A percentile compares a stretch with the other conserved stretches of the same genome.
These are phyloP conservation scores for Pleurotus platypus DNA, from an alignment of 768 basidiomycete genomes.

Conservation along the genomic window DNA sequence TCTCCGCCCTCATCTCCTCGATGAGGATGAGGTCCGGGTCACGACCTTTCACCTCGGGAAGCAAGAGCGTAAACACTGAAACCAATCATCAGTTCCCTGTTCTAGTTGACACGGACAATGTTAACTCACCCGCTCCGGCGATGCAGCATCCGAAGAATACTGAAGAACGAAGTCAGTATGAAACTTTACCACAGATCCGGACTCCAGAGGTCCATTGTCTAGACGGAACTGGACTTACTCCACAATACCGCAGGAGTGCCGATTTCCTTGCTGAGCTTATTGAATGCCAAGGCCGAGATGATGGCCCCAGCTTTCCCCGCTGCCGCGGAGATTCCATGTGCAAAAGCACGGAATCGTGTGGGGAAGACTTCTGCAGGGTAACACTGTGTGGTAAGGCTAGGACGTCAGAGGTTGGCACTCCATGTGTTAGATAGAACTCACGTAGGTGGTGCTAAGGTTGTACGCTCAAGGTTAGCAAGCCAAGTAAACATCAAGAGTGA, in stretches of 20 bases:
- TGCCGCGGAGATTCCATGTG: slow-evolving; percentile 75
- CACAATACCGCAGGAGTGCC: slow-evolving; percentile 67
- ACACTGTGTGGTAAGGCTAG: slow-evolving; percentile 31
- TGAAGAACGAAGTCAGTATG: slow-evolving; percentile 18
- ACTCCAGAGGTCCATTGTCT: too few species aligned
- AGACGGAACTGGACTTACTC: slow-evolving; percentile 42
- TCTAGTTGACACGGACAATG: background rate
- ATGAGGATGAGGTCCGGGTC: slow-evolving; percentile 6
- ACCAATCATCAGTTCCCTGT: background rate
- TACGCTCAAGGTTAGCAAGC: background rate
- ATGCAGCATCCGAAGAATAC: slow-evolving; percentile 69
- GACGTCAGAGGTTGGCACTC: background rate
- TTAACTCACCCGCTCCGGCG: slow-evolving; percentile 40
- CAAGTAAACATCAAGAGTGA: background rate
- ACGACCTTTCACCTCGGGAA: slow-evolving; percentile 4
- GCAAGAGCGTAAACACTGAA: background rate
- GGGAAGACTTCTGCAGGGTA: slow-evolving; percentile 82
- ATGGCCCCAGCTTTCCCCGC: slow-evolving; percentile 75
- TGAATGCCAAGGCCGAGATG: slow-evolving; percentile 72
- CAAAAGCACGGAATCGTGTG: slow-evolving; percentile 67
- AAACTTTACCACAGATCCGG: too few species aligned
- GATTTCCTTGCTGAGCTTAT: slow-evolving; percentile 52
- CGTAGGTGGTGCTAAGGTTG: slow-evolving; percentile 45
- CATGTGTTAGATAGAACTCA: slow-evolving; percentile 25
- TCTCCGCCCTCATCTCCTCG: slow-evolving; percentile 5